Conservation (phyloP, 805 yeast genomes). For the Candida stauntonica region DNA sequence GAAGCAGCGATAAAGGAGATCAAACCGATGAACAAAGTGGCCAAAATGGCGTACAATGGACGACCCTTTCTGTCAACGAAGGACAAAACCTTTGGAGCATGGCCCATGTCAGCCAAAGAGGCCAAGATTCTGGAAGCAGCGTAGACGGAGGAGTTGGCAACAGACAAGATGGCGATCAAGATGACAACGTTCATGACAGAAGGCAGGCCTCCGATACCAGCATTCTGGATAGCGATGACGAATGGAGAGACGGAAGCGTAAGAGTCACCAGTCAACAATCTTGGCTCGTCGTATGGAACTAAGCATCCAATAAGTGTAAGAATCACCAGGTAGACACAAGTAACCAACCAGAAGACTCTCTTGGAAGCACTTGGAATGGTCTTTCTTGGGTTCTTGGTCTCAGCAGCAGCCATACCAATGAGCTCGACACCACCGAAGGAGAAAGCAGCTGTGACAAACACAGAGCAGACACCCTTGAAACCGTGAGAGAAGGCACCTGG, state of each 20-base stretch:
- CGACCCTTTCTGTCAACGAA: constrained; percentile 65
- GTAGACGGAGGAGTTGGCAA: constrained; percentile 65
- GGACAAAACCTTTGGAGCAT: constrained; percentile 51
- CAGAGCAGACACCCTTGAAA: constrained; percentile 63
- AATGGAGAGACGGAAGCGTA: constrained; percentile 72
- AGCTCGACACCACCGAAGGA: constrained; percentile 71
- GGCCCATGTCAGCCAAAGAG: constrained; percentile 58
- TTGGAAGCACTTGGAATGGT: constrained; percentile 69
- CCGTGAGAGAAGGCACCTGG: constrained; percentile 50
- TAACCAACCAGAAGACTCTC: constrained; percentile 76
- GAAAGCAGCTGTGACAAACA: constrained; percentile 70
- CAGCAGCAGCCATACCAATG: constrained; percentile 73
- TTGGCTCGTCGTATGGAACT: constrained; percentile 57
- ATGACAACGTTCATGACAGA: constrained; percentile 64
- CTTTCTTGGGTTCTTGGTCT: constrained; percentile 58
- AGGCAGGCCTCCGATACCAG: constrained; percentile 61
- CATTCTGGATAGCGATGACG: constrained; percentile 61
- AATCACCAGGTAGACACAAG: constrained; percentile 58
- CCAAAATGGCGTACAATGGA: constrained; percentile 52
- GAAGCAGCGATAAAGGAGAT: constrained; percentile 57
- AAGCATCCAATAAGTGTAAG: constrained; percentile 55
- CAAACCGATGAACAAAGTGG: constrained; percentile 50
- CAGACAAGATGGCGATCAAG: constrained; percentile 60
- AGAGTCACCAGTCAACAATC: constrained; percentile 42
- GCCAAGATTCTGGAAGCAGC: constrained; percentile 63